Base-by-base conservation (phyloP, 2,329 filamentous ascomycete species). In the Aspergillus eucalypticola region DNA sequence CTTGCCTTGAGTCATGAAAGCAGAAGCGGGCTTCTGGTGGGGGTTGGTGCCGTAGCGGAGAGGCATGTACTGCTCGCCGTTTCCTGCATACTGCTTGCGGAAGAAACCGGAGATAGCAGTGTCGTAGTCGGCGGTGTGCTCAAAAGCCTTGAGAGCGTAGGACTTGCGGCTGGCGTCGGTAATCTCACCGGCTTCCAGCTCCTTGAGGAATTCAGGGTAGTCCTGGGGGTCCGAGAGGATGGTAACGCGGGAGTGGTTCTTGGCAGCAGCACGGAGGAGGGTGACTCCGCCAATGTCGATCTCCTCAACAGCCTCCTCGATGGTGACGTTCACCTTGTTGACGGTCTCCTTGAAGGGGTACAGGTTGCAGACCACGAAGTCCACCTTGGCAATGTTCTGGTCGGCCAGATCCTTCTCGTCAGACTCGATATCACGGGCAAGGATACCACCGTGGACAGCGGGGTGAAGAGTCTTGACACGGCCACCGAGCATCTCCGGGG, bases 301-400 rank as follows among this genome's bases (percentile, higher is more conserved):
- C 82, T 99, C 95, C 81, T 99, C 95, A 41, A 99, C 94, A 54
- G 95, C 95, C 81, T 99, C 94, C 54, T 91, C 88, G 64, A 99
- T 91, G 63, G 94, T 98, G 72, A 99, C 95, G 73, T 96, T 96
- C 82, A 96, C 88, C 84, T 97, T 96, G 71, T 92, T 90, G 69
- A 99, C 88, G 32, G 95, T 99, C 76, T 98, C 93, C 83, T 97
- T 97, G 88, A 99, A 99, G 11, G 95, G 95, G 79, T 99, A 98
- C 58, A 99, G 86, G 82, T 99, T 99, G 89, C 95, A 98, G 75
- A 99, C 90, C 70, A 96, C 92, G 71, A 89, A 96, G 84, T 96
- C 92, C 61, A 96, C 92, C 82, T 96, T 96, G 82, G 90, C 86
- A 76, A 96, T 96, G 80, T 92, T 95, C 81, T 96, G 92, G 78